Evolutionary conservation across 257 asterid species (phyloP), one percentile per base, ranked within the genome.

Genomic region (Salvia splendens): DNA sequence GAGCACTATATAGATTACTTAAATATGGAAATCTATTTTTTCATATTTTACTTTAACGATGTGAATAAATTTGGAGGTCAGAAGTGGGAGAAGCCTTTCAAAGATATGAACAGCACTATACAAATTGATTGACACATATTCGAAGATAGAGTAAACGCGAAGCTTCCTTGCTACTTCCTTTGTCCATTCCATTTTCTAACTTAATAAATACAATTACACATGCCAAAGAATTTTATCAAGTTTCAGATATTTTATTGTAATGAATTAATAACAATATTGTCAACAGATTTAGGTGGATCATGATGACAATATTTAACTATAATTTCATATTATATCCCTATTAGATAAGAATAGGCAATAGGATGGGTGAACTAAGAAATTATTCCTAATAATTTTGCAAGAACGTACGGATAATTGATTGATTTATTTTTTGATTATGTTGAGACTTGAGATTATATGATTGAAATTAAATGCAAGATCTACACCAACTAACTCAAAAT

Each of bases 81-180:
- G 20, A 17, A 20, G 12, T 52, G 28, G 14, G 59, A 52, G 10
- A 24, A 52, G 4, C 20, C 8, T 17, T 51, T 51, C 33, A 7
- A 2, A 8, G 12, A 17, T 17, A 52, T 52, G 58, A 32, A 20
- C 7, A 16, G 14, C 8, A 53, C 40, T 0, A 5, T 11, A 17
- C 17, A 28, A 4, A 20, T 8, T 6, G 10, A 12, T 4, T 50
- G 55, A 9, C 55, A 48, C 7, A 4, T 6, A 62, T 74, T 58
- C 57, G 11, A 6, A 42, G n/a, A 32, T 6, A 32, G 38, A 0
- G 61, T 17, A 43, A 38, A 71, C 17, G 81, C 17, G 81, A 77
- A 77, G 75, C 65, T 72, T 71, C 81, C 43, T 3, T 9, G 74
- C 6, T 43, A 52, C 64, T 76, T 76, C 80, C 63, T 36, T 10